Conservation (phyloP, 441 rosid genomes). For the Erodium texanum region DNA sequence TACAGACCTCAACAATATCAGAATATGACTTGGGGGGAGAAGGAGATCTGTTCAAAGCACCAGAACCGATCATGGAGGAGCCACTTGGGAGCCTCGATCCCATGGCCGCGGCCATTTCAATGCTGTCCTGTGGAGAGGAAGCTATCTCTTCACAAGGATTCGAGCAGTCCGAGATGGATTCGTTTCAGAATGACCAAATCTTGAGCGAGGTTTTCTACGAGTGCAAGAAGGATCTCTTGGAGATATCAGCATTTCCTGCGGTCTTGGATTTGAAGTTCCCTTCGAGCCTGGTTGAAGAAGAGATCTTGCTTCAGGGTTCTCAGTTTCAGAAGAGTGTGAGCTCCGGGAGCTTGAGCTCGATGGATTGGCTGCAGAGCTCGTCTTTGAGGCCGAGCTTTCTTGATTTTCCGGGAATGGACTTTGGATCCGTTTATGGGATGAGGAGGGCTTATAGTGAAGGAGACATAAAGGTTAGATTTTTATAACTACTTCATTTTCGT, state of each 20-base stretch:
- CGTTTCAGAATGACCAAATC: slow-evolving; percentile 62
- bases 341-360: slow-evolving; percentile 59
- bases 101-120: slow-evolving; percentile 24
- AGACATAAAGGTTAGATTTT: slow-evolving; percentile 84
- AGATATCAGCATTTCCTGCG: slow-evolving; percentile 50
- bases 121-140: slow-evolving; percentile 76
- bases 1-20: slow-evolving; percentile 39
- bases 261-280: slow-evolving; percentile 52
- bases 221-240: slow-evolving; percentile 79
- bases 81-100: slow-evolving; percentile 33
- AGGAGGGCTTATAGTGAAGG: slow-evolving; percentile 95
- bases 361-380: slow-evolving; percentile 57
- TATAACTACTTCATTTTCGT: slow-evolving; percentile 7
- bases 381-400: slow-evolving; percentile 47
- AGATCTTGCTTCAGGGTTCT: slow-evolving; percentile 29
- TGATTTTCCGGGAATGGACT: slow-evolving; percentile 52
- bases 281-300: slow-evolving; percentile 13
- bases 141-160: slow-evolving; percentile 51
- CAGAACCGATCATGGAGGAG: slow-evolving; percentile 75
- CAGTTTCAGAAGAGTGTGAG: slow-evolving; percentile 60
- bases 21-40: slow-evolving; percentile 85
- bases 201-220: slow-evolving; percentile 61
- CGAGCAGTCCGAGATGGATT: slow-evolving; percentile 49
- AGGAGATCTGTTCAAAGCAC: slow-evolving; percentile 89
- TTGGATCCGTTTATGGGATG: slow-evolving; percentile 70